These are phyloP conservation scores for Phyllosticta citrichinensis DNA, from an alignment of 2,329 filamentous ascomycete genomes.

Conservation along the genomic window DNA sequence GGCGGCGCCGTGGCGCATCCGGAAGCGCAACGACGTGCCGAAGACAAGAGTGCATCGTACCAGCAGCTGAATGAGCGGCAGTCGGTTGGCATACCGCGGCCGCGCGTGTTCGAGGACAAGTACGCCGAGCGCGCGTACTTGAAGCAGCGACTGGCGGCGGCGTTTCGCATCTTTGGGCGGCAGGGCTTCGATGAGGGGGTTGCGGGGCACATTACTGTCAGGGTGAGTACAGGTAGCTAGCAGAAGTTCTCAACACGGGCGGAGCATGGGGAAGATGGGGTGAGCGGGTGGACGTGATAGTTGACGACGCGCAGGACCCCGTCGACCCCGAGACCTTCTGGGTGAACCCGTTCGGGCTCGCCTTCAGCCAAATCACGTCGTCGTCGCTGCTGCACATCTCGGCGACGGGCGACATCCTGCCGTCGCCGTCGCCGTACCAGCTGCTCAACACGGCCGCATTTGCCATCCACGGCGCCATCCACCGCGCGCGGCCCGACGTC, in stretches of 20 bases:
- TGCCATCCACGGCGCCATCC: slow-evolving; percentile 51
- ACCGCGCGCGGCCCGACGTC: slow-evolving; percentile 49
- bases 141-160: slow-evolving; percentile 28
- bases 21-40: no score
- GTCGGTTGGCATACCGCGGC: slow-evolving; percentile 16
- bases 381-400: slow-evolving; percentile 60
- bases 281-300: not conserved
- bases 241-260: no score
- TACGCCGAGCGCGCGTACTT: slow-evolving; percentile 28
- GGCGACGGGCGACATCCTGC: slow-evolving; percentile 51
- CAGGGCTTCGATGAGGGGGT: slow-evolving; percentile 36
- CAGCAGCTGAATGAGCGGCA: slow-evolving; percentile 13
- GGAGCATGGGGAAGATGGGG: not conserved
- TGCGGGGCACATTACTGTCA: slow-evolving; percentile 53
- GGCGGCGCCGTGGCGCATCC: no score
- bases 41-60: slow-evolving; percentile 14
- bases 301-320: slow-evolving; percentile 36
- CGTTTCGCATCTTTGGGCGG: slow-evolving; percentile 30
- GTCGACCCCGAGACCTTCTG: slow-evolving; percentile 51
- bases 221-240: slow-evolving; percentile 24
- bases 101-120: slow-evolving; percentile 27
- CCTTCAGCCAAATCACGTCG: slow-evolving; percentile 52
- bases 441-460: slow-evolving; percentile 40
- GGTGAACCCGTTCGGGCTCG: slow-evolving; percentile 57
- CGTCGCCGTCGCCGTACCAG: slow-evolving; percentile 39